Evolutionary conservation across 2,329 filamentous ascomycete species (phyloP).

Genomic region (Shiraia sp.): DNA sequence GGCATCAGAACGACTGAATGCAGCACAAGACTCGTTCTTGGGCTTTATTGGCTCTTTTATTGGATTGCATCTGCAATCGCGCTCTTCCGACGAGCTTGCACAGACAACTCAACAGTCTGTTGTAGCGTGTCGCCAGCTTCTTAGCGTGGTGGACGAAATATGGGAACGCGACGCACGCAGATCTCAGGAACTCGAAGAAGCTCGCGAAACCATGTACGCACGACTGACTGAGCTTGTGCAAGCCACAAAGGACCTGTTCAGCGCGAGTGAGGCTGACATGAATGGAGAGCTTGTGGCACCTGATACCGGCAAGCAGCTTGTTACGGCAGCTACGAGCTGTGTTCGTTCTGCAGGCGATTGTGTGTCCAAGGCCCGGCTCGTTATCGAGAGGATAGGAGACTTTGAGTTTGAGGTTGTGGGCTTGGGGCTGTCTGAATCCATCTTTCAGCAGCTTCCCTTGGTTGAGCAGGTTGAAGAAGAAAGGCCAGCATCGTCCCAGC

Average conservation of each 20-base stretch:
- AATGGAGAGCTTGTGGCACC: constrained; percentile 79
- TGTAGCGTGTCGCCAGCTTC: constrained; percentile 75
- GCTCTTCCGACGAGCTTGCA: constrained; percentile 81
- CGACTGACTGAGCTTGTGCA: constrained; percentile 79
- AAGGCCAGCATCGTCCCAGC: constrained; percentile 10
- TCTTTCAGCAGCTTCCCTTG: constrained; percentile 38
- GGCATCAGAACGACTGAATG: constrained; percentile 79
- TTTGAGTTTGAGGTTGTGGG: constrained; percentile 69
- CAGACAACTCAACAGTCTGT: constrained; percentile 83
- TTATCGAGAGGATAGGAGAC: constrained; percentile 87
- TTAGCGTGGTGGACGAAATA: constrained; percentile 80
- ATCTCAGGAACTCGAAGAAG: constrained; percentile 67
- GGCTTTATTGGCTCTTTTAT: constrained; percentile 93
- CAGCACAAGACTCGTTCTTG: constrained; percentile 83
- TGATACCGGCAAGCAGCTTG: constrained; percentile 74
- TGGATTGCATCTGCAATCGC: constrained; percentile 89
- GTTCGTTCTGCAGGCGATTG: constrained; percentile 91
- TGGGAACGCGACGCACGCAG: constrained; percentile 75
- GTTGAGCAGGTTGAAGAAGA: constrained; percentile 13
- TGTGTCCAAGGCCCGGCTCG: constrained; percentile 79
- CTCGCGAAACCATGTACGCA: constrained; percentile 76
- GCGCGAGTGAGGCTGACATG: constrained; percentile 67
- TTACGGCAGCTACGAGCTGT: constrained; percentile 80
- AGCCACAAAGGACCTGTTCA: constrained; percentile 79
- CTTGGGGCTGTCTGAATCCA: constrained; percentile 47